These are phyloP conservation scores for Dicorynia guianensis DNA, from an alignment of 306 rosid species.

Conservation along the genomic window DNA sequence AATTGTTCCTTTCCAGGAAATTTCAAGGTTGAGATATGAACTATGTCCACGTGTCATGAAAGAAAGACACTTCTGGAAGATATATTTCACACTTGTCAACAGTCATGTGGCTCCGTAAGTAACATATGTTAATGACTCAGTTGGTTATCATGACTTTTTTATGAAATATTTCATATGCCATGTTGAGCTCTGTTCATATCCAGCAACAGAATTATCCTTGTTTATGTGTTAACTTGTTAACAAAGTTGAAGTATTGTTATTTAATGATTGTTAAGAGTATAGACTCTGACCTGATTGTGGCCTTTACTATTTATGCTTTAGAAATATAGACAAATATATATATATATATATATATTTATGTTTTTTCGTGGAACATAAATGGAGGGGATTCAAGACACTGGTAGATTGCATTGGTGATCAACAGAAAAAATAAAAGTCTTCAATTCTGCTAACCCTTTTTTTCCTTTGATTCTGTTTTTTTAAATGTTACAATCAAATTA, in stretches of 20 bases:
- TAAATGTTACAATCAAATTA: constrained; percentile 15
- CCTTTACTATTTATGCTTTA: neutral
- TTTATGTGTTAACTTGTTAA: neutral
- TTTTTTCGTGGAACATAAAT: too few species aligned
- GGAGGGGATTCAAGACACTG: neutral
- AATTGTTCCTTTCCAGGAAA: constrained; percentile 67
- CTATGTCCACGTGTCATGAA: constrained; percentile 89
- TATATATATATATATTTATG: too few species aligned
- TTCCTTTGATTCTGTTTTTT: neutral
- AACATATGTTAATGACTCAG: constrained; percentile 33
- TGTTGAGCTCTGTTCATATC: neutral
- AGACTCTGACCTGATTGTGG: neutral
- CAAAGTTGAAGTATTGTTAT: neutral
- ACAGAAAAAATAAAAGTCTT: constrained; percentile 14
- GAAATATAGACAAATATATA: too few species aligned
- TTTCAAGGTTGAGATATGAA: constrained; percentile 94
- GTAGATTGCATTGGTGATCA: constrained; percentile 14
- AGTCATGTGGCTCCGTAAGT: constrained; percentile 99
- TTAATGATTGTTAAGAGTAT: constrained; percentile 22
- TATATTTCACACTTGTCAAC: constrained; percentile 91
- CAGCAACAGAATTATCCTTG: too few species aligned
- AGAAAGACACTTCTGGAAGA: constrained; percentile 89
- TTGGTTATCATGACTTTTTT: neutral
- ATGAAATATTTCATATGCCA: neutral
- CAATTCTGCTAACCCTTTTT: neutral